Base-by-base conservation (phyloP, 2,329 filamentous ascomycete genomes). In the Penicillium fuscoglaucum region DNA sequence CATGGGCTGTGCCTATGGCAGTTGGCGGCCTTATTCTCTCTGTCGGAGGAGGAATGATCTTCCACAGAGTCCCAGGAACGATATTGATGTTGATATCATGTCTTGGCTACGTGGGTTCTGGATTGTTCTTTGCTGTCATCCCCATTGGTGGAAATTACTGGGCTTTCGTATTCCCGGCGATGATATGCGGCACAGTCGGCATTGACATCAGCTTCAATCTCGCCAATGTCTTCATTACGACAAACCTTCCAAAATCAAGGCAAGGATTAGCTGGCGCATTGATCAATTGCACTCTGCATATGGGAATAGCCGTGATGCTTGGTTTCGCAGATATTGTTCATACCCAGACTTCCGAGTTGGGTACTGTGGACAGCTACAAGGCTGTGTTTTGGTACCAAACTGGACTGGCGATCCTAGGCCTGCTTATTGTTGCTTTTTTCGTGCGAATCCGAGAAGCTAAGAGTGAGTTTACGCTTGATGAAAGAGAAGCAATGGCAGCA, bases 201-300 rank as follows among this genome's bases (percentile, higher is more conserved):
- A 86, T 92, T 59, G 90, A 93, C 68, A 85, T 92, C 55, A 86
- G 85, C 7, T 92, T 88, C 75, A 91, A 88, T 68, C 83, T 92
- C 1, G 84, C 87, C 19, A 92, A 89, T 67, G 83, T 93, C 59
- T 93, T 90, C 74, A 89, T 91, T 71, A 91, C 89, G 0, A 91
- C 89, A 0, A 84, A 83, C 15, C 78, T 92, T 61, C 88, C 89
- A 0, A 79, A 80, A 5, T 80, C 83, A 13, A 80, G 86, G 50
- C 90, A 93, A 70, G 89, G 88, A 0, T 78, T 91, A 0, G 90
- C 89, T 0, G 88, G 89, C 1, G 89, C 86, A 0, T 72, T 92
- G 46, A 86, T 90, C 67, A 91, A 90, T 74, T 86, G 84, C 48
- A 74, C 91, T 2, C 70, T 91, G 31, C 89, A 90, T 66, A 79